Evolutionary conservation across 1,284 basidiomycete genomes (phyloP).

Genomic region (Cryptococcus wingfieldii): DNA sequence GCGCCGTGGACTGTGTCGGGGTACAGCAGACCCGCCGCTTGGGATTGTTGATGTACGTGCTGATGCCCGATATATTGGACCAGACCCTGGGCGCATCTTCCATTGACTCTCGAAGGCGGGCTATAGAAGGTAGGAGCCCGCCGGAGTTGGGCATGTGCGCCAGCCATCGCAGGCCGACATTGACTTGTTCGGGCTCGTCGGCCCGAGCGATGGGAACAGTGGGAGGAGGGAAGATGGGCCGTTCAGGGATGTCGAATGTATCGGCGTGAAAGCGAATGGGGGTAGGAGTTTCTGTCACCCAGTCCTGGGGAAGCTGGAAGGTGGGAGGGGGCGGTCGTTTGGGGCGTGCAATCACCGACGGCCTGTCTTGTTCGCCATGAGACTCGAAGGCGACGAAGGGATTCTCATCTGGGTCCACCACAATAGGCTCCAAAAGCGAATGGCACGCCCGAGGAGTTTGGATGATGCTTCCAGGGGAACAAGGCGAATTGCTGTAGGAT

Average conservation of each 20-base stretch:
- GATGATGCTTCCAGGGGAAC: too few relatives aligned
- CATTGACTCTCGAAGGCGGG: not conserved
- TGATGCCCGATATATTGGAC: slow-evolving; percentile 2
- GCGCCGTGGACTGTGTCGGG: not conserved
- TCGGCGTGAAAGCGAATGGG: not conserved
- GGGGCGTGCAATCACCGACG: too few relatives aligned
- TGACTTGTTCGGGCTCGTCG: not conserved
- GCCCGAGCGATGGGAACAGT: not conserved
- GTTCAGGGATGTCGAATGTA: not conserved
- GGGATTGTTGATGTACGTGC: slow-evolving; percentile 13
- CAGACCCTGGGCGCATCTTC: not conserved
- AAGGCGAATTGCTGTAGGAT: too few relatives aligned
- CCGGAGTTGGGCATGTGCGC: slow-evolving; percentile 11
- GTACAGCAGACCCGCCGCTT: slow-evolving; percentile 1
- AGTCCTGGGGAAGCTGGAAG: not conserved
- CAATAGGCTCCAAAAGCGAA: too few relatives aligned
- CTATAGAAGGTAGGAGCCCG: slow-evolving; percentile 3
- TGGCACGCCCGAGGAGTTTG: too few relatives aligned
- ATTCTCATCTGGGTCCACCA: too few relatives aligned
- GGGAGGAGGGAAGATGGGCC: not conserved
- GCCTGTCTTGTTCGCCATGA: too few relatives aligned
- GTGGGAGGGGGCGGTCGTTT: not conserved
- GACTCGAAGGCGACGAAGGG: too few relatives aligned
- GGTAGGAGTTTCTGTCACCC: not conserved
- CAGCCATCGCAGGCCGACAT: not conserved